These are phyloP conservation scores for Phellopilus nigrolimitatus DNA, from an alignment of 1,284 basidiomycete species.

Conservation along the genomic window DNA sequence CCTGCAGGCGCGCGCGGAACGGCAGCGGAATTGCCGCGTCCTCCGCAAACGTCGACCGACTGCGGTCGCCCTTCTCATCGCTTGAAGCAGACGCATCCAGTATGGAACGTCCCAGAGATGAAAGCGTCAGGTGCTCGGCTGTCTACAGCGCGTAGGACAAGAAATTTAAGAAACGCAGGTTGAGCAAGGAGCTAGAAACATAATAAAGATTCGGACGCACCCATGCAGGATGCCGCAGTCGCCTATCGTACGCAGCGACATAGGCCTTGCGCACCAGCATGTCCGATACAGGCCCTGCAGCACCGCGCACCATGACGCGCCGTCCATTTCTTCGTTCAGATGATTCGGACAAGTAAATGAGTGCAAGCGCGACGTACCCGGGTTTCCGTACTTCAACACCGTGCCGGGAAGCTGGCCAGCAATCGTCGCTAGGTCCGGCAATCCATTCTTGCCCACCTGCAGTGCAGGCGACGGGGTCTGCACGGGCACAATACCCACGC, in stretches of 20 bases:
- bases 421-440: constrained; percentile 27
- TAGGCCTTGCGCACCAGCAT: constrained; percentile 78
- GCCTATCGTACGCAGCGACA: constrained; percentile 86
- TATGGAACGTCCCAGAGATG: constrained; percentile 58
- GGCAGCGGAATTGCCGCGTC: constrained; percentile 72
- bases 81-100: constrained; percentile 31
- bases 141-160: constrained; percentile 50
- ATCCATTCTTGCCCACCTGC: constrained; percentile 48
- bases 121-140: constrained; percentile 83
- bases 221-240: constrained; percentile 91
- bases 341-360: too few species aligned
- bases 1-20: constrained; percentile 84
- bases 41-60: constrained; percentile 82
- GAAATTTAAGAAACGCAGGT: neutral
- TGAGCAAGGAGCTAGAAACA: too few species aligned
- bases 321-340: too few species aligned
- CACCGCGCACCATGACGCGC: neutral
- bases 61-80: constrained; percentile 55
- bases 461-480: constrained; percentile 38
- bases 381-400: constrained; percentile 69
- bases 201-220: constrained; percentile 37
- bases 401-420: constrained; percentile 31
- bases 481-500: constrained; percentile 9
- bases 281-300: constrained; percentile 78
- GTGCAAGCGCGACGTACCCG: constrained; percentile 46